phyloP scores from a whole-genome alignment of 179 eudicot species.

The Silene coronaria region DNA sequence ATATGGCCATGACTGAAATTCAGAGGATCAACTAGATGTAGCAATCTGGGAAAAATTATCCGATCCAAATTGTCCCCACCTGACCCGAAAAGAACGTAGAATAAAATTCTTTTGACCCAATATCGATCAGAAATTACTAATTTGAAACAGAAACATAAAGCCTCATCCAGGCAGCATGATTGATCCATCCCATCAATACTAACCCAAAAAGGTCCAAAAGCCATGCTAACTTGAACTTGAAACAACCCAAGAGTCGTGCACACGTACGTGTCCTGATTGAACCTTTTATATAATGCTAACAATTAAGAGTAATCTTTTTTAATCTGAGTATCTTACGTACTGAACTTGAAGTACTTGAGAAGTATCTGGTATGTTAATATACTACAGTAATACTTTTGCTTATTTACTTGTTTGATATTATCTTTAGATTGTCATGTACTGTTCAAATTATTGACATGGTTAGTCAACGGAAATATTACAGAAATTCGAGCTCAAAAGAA shows the following conservation, averaged over 20 bases:
- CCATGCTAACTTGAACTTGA: neutral
- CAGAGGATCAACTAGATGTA: neutral
- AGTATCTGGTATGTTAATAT: neutral
- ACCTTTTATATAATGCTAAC: neutral
- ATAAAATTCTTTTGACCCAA: no score
- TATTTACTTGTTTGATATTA: neutral
- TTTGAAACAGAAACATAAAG: no score
- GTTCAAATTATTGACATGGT: neutral
- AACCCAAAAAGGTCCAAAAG: neutral
- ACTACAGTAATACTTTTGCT: neutral
- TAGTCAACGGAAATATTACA: constrained; percentile 24
- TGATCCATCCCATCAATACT: neutral
- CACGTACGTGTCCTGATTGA: neutral
- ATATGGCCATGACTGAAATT: neutral
- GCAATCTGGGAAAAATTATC: neutral
- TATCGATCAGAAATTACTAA: no score
- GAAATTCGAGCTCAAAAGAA: constrained; percentile 94
- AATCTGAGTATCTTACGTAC: neutral
- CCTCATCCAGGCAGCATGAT: neutral
- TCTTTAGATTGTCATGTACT: neutral
- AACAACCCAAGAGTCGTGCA: no score
- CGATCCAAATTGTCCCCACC: neutral
- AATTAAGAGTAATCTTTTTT: neutral
- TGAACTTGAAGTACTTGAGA: neutral
- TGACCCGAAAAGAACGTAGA: no score